phyloP scores from a whole-genome alignment of 1,284 basidiomycete species.

The Papiliotrema terrestris region DNA sequence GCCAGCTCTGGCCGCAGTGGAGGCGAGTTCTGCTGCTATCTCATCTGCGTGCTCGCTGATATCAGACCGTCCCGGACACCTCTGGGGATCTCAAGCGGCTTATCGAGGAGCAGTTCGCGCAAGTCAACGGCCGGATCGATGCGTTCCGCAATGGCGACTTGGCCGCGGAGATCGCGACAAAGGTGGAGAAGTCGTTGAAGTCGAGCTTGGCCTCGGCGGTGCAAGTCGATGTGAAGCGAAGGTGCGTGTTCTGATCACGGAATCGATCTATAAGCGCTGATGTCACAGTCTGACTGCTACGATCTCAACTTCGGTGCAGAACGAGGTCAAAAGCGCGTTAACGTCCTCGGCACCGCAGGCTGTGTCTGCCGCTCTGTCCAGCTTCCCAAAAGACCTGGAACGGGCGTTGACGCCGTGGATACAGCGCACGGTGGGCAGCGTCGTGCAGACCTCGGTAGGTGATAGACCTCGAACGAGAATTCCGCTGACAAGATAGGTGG shows the following conservation, averaged over 20 bases:
- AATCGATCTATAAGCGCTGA: no score
- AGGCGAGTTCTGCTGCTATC: not conserved
- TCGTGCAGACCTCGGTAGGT: constrained; percentile 24
- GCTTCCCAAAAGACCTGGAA: constrained; percentile 27
- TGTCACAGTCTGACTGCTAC: no score
- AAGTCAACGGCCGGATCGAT: constrained; percentile 14
- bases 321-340: no score
- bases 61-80: constrained; percentile 31
- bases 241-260: no score
- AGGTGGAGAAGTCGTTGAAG: constrained; percentile 26
- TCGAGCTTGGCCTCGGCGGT: constrained; percentile 16
- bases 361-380: constrained; percentile 21
- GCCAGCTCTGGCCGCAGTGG: not conserved
- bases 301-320: no score
- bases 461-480: no score
- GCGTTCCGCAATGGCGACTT: constrained; percentile 10
- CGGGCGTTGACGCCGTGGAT: constrained; percentile 19
- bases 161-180: constrained; percentile 13
- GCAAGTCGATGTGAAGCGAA: constrained; percentile 22
- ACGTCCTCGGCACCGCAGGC: constrained; percentile 15
- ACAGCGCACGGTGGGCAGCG: constrained; percentile 20
- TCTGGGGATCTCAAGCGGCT: constrained; percentile 23
- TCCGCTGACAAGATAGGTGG: no score
- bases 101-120: constrained; percentile 13
- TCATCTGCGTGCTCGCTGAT: no score